Base-by-base conservation (phyloP, 495 filamentous ascomycete species). In the Chaetomium tenue region DNA sequence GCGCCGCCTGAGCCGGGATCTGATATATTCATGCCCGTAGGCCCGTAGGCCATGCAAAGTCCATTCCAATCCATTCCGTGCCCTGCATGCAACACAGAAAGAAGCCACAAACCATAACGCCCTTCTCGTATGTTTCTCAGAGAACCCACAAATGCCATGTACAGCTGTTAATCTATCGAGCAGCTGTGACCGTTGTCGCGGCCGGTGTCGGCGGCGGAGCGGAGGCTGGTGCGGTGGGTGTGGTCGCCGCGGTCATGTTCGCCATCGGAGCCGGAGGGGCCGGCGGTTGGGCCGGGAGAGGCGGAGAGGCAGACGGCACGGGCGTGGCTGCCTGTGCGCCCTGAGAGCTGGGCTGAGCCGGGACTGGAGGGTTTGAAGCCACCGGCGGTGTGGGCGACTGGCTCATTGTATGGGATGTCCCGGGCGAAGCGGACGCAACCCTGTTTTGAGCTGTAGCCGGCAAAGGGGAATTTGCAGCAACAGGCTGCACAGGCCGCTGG, bases 161-260 rank as follows among this genome's bases (percentile, higher is more conserved):
- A 44, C 3, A 5, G 18, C 13, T 11, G 40, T 6, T 23, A 5
- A 47, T n/a, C 28, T 40, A 60, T 8, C 44, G 16, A 11, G 25
- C 57, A 48, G 20, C 55, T 11, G 55, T 42, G 22, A 44, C 51
- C 6, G 60, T 52, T 16, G 51, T 16, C 23, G 61, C 23, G 2
- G 60, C 16, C 40, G 60, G 39, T 5, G 61, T 44, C 30, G 60
- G 50, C 50, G 37, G 23, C 6, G 61, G 25, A 30, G n/a, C 37
- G 9, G 20, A 23, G 16, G 39, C 55, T 5, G 20, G 39, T 20
- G 39, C 5, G 7, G 54, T 26, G 37, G 33, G 13, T 26, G 33
- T 8, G 22, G 37, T 1, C 11, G 55, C 9, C 8, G 55, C 44
- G 37, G 37, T 37, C 54, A 57, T 57, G 54, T 57, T 57, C 3